Evolutionary conservation across 495 filamentous ascomycete genomes (phyloP).

Genomic region (Penicillium bialowiezense): DNA sequence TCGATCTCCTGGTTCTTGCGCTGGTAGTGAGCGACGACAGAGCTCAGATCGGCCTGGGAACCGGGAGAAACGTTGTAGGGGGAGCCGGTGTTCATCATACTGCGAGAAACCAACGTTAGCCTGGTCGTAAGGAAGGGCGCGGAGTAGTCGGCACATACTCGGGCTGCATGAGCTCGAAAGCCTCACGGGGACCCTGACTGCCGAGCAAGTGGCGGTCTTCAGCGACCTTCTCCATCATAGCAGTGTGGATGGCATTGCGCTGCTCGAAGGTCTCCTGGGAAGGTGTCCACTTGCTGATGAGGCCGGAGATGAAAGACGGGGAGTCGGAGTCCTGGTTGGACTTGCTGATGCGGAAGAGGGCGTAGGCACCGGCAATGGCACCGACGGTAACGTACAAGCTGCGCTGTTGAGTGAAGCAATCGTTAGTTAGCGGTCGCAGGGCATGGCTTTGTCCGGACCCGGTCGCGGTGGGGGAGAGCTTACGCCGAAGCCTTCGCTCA

Average conservation of each 20-base stretch:
- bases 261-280: slow-evolving; percentile 51
- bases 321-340: slow-evolving; percentile 46
- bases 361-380: slow-evolving; percentile 53
- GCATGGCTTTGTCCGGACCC: slow-evolving; percentile 5
- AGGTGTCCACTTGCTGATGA: slow-evolving; percentile 54
- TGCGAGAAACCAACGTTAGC: not conserved
- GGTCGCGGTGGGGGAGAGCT: slow-evolving; percentile 28
- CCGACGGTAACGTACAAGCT: slow-evolving; percentile 66
- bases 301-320: slow-evolving; percentile 51
- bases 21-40: slow-evolving; percentile 61
- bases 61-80: slow-evolving; percentile 66
- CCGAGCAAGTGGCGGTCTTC: slow-evolving; percentile 64
- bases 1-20: slow-evolving; percentile 54
- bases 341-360: slow-evolving; percentile 52
- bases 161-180: slow-evolving; percentile 57
- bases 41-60: slow-evolving; percentile 55
- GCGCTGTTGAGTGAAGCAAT: slow-evolving; percentile 39
- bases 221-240: slow-evolving; percentile 67
- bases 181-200: slow-evolving; percentile 44
- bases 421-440: slow-evolving; percentile 14
- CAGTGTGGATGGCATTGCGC: slow-evolving; percentile 61
- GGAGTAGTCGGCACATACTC: slow-evolving; percentile 55
- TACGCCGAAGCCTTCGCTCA: slow-evolving; percentile 65
- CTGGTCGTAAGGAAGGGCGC: too few relatives aligned
- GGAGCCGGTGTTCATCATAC: slow-evolving; percentile 52